Evolutionary conservation across 345 rosid genomes (phyloP).

Genomic region (Aquilaria malaccensis): DNA sequence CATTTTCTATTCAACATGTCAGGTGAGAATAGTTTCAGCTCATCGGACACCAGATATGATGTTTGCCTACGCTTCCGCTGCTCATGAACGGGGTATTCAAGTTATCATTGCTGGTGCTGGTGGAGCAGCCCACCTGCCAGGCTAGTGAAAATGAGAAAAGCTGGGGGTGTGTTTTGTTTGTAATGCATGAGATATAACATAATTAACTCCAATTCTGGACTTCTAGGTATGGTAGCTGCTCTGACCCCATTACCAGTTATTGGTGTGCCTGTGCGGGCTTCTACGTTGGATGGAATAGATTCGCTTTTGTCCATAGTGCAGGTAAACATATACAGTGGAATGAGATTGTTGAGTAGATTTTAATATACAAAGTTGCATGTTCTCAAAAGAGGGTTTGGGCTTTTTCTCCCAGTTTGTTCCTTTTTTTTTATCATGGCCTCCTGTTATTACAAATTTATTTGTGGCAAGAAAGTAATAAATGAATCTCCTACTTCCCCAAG

Average conservation of each 20-base stretch:
- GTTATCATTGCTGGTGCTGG: slow-evolving; percentile 97
- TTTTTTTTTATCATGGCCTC: too few species aligned
- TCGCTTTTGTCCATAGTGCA: slow-evolving; percentile 92
- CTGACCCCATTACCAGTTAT: slow-evolving; percentile 88
- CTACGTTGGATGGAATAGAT: slow-evolving; percentile 84
- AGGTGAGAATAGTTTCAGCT: slow-evolving; percentile 86
- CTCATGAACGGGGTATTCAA: slow-evolving; percentile 59
- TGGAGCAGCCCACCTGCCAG: slow-evolving; percentile 98
- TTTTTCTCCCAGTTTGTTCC: too few species aligned
- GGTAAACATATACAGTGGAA: slow-evolving; percentile 28
- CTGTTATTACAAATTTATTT: too few species aligned
- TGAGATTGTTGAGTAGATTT: too few species aligned
- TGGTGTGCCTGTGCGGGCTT: slow-evolving; percentile 86
- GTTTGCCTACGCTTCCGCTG: slow-evolving; percentile 79
- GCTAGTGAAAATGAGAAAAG: slow-evolving; percentile 22
- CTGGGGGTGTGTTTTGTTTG: background rate
- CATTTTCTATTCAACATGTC: slow-evolving; percentile 11
- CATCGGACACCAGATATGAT: slow-evolving; percentile 90
- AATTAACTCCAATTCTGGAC: slow-evolving; percentile 6
- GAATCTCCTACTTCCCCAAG: too few species aligned
- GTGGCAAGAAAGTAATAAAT: too few species aligned
- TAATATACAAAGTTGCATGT: too few species aligned
- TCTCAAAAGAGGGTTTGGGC: too few species aligned
- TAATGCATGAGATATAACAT: background rate
- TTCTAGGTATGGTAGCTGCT: slow-evolving; percentile 91